These are phyloP conservation scores for Elsinoe batatas DNA, from an alignment of 2,329 filamentous ascomycete species.

Conservation along the genomic window DNA sequence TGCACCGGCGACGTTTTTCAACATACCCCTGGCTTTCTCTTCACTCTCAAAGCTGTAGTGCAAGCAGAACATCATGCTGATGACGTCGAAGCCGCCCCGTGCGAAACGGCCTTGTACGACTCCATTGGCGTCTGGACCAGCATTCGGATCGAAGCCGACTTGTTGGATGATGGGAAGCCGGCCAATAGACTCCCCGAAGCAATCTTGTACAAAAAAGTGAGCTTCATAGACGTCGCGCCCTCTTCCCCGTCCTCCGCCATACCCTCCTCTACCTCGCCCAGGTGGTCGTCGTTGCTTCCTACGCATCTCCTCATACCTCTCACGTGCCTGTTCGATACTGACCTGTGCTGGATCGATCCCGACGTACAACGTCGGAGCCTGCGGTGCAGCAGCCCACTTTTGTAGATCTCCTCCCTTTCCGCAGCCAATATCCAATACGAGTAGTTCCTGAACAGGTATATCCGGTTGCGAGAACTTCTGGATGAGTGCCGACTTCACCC, in stretches of 20 bases:
- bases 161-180: slow-evolving; percentile 72
- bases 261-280: slow-evolving; percentile 35
- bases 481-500: slow-evolving; percentile 95
- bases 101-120: slow-evolving; percentile 56
- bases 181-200: slow-evolving; percentile 74
- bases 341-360: slow-evolving; percentile 88
- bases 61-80: slow-evolving; percentile 99
- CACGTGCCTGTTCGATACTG: slow-evolving; percentile 80
- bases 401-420: slow-evolving; percentile 92
- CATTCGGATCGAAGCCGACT: slow-evolving; percentile 74
- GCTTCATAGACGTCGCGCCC: slow-evolving; percentile 63
- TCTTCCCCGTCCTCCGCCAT: slow-evolving; percentile 26
- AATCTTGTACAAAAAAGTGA: slow-evolving; percentile 84
- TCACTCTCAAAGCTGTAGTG: slow-evolving; percentile 97
- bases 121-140: slow-evolving; percentile 44
- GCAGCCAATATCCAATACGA: slow-evolving; percentile 89
- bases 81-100: slow-evolving; percentile 79
- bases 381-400: slow-evolving; percentile 94
- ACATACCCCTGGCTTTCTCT: slow-evolving; percentile 79
- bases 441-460: slow-evolving; percentile 46
- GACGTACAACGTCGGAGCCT: slow-evolving; percentile 84
- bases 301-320: slow-evolving; percentile 70
- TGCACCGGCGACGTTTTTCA: slow-evolving; percentile 80
- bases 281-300: slow-evolving; percentile 35
- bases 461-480: slow-evolving; percentile 70